Conservation (phyloP, 441 rosid genomes). For the Eutrema salsugineum region DNA sequence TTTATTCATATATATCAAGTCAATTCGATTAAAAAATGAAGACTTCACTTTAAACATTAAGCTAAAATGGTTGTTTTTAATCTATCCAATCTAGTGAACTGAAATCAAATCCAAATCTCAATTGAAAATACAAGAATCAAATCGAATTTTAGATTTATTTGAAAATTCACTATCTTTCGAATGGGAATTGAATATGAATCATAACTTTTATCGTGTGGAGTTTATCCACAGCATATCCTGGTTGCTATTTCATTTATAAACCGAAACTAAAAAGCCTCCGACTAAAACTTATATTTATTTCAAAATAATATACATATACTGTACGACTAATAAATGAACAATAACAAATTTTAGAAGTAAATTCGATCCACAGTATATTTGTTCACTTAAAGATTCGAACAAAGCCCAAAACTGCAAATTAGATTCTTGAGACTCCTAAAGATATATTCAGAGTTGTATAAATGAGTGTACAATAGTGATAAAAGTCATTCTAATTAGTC, state of each 20-base stretch:
- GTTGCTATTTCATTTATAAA: not conserved
- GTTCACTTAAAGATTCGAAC: not conserved
- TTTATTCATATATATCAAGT: not conserved
- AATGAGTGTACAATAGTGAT: no score
- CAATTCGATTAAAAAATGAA: not conserved
- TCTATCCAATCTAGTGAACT: not conserved
- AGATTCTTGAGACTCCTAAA: not conserved
- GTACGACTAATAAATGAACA: not conserved
- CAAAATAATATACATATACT: not conserved
- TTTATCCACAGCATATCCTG: not conserved
- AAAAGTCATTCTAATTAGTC: not conserved
- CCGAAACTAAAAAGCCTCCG: not conserved
- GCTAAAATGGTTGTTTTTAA: not conserved
- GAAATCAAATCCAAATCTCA: not conserved
- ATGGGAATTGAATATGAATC: not conserved
- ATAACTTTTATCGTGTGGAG: not conserved
- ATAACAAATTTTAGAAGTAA: not conserved
- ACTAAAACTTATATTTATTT: not conserved
- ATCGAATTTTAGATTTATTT: not conserved
- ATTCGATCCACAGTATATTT: not conserved
- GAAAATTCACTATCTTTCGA: not conserved
- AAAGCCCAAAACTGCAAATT: not conserved
- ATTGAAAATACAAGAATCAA: not conserved
- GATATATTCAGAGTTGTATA: not conserved
- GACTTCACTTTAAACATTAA: not conserved